Evolutionary conservation across 768 basidiomycete genomes (phyloP), one percentile per base, ranked within the genome.

Genomic region (Suillus bovinus): DNA sequence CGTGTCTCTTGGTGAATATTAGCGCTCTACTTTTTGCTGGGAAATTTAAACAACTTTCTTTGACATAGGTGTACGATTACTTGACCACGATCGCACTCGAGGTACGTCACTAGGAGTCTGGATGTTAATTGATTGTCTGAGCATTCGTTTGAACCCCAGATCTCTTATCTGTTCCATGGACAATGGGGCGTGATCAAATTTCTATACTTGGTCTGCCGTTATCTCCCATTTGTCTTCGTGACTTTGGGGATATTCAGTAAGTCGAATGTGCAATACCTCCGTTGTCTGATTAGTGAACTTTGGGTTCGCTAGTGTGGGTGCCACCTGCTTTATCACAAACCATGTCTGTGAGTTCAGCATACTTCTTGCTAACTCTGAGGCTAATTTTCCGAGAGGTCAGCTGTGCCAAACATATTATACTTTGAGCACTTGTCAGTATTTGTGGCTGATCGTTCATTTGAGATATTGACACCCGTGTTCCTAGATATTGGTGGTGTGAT

Each of bases 401-500:
- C 31, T 34, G 13, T 53, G 33, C 33, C 20, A 53, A 33, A n/a
- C 5, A 11, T 34, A 34, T 14, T 53, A 34, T 14, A 34, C 52
- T 14, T 34, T 34, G 7, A 34, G 13, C 33, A 22, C n/a, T 6
- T 53, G 50, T 53, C 50, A 53, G 50, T 10, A 33, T 34, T n/a
- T 53, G 6, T 53, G n/a, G n/a, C 13, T 4, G 13, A 33, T 53
- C n/a, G 11, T 24, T 53, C 50, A 1, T 5, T 17, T 53, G 2
- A 33, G 31, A 53, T 33, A 53, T 33, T 53, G 11, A 53, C 3
- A 5, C 13, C 31, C 4, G 11, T 5, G 4, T 11, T 31, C 31
- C n/a, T 22, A 34, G 52, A 53, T n/a, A 34, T 53, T 34, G 33
- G 52, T 14, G 52, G 52, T 53, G n/a, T 53, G 10, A 53, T 53